A percentile compares a stretch with the other conserved stretches of the same genome.
phyloP scores from a whole-genome alignment of 495 filamentous ascomycete genomes.

The Antarctomyces pellizariae region DNA sequence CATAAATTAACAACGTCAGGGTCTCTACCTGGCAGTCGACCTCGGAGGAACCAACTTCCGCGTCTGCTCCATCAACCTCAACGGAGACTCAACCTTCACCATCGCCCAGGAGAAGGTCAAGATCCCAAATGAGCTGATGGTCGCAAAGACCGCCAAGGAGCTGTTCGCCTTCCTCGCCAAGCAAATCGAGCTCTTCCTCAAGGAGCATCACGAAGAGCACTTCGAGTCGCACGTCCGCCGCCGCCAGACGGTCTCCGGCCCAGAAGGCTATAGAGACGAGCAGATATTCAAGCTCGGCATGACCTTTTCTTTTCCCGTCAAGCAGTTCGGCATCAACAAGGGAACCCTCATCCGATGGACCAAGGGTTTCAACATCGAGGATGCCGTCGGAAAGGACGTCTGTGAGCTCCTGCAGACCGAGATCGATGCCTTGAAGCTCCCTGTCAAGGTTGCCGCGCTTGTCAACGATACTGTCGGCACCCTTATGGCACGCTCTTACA shows the following conservation, averaged over 20 bases:
- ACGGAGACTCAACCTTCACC: slow-evolving; percentile 80
- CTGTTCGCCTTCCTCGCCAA: slow-evolving; percentile 85
- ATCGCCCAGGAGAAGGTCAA: slow-evolving; percentile 79
- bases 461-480: slow-evolving; percentile 97
- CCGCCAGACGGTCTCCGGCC: slow-evolving; percentile 26
- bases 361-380: slow-evolving; percentile 89
- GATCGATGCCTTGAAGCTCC: slow-evolving; percentile 67
- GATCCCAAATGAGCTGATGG: slow-evolving; percentile 78
- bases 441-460: slow-evolving; percentile 77
- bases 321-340: slow-evolving; percentile 82
- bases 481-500: slow-evolving; percentile 91
- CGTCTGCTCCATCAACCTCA: slow-evolving; percentile 80
- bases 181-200: slow-evolving; percentile 72
- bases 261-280: slow-evolving; percentile 31
- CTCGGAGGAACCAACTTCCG: slow-evolving; percentile 95
- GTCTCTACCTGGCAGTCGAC: slow-evolving; percentile 87
- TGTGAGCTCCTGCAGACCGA: slow-evolving; percentile 77
- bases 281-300: slow-evolving; percentile 81
- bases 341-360: slow-evolving; percentile 90
- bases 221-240: slow-evolving; percentile 47
- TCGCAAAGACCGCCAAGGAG: slow-evolving; percentile 62
- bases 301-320: slow-evolving; percentile 93
- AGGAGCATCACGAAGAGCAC: slow-evolving; percentile 71
- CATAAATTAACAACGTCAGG: slow-evolving; percentile 26
- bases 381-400: slow-evolving; percentile 84